Conservation (phyloP, 306 rosid genomes). For the Abrus pulchellus region DNA sequence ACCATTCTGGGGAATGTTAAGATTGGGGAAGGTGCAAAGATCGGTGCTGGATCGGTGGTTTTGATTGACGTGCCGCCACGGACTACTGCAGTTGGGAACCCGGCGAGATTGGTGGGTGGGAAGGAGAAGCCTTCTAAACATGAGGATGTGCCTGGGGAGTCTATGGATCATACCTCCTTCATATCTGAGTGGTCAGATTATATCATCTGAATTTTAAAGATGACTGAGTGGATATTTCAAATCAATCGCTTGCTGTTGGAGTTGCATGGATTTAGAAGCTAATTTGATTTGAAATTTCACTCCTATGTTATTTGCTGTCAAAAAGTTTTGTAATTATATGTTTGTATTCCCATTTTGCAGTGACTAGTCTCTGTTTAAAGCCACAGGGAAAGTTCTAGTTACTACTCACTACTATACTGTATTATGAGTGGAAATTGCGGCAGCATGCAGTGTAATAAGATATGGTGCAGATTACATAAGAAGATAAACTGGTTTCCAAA, state of each 20-base stretch:
- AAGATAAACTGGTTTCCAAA: not conserved
- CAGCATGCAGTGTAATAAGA: conserved; percentile 2
- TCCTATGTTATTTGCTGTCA: conserved; percentile 12
- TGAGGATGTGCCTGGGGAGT: conserved; percentile 93
- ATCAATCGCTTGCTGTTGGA: conserved; percentile 17
- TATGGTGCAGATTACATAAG: not conserved
- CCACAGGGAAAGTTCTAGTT: not conserved
- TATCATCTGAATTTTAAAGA: conserved; percentile 57
- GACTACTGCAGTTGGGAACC: conserved; percentile 88
- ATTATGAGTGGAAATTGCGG: not conserved
- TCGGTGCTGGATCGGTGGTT: conserved; percentile 95
- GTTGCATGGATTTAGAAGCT: conserved; percentile 3
- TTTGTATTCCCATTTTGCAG: conserved; percentile 19
- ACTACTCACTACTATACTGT: not conserved
- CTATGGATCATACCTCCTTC: conserved; percentile 97
- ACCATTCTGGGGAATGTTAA: conserved; percentile 84
- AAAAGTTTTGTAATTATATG: not conserved
- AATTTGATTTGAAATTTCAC: not conserved
- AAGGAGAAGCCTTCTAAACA: conserved; percentile 80
- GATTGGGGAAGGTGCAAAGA: conserved; percentile 93
- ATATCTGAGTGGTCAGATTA: conserved; percentile 96
- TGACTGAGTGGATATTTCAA: not conserved
- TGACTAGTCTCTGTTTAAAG: not conserved
- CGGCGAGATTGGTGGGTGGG: conserved; percentile 92
- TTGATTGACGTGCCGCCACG: conserved; percentile 80